phyloP scores from a whole-genome alignment of 305 asterid genomes.

The Fraxinus angustifolia region DNA sequence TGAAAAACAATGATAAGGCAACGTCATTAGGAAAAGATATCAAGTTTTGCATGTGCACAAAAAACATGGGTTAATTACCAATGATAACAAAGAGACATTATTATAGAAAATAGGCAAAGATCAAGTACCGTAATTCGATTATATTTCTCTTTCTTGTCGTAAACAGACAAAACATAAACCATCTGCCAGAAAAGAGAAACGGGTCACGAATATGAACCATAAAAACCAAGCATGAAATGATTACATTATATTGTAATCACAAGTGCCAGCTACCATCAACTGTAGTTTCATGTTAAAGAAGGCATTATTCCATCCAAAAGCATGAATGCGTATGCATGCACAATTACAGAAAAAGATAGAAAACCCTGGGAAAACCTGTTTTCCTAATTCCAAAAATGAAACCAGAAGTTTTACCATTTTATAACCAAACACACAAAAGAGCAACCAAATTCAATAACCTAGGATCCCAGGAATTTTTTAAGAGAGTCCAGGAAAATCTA shows the following conservation, averaged over 20 bases:
- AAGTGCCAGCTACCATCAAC: not conserved
- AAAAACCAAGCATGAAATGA: conserved; percentile 14
- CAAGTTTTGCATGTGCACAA: conserved; percentile 12
- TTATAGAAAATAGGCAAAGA: conserved; percentile 15
- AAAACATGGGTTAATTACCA: conserved; percentile 8
- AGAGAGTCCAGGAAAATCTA: not conserved
- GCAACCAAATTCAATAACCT: not conserved
- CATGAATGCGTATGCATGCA: not conserved
- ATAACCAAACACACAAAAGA: not conserved
- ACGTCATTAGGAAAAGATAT: conserved; percentile 10
- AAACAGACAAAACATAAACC: conserved; percentile 88
- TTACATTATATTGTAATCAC: conserved; percentile 5
- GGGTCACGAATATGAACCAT: conserved; percentile 18
- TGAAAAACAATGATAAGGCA: conserved; percentile 4
- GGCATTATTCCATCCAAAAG: conserved; percentile 13
- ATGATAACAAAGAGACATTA: conserved; percentile 9
- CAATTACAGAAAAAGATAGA: not conserved
- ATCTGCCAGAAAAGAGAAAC: conserved; percentile 55
- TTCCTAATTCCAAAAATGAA: not conserved
- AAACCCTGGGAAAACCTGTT: not conserved
- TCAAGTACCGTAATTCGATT: conserved; percentile 66
- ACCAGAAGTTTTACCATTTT: not conserved
- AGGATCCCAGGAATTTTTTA: not conserved
- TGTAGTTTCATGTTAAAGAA: not conserved
- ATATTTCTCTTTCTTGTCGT: conserved; percentile 83